A percentile compares a stretch with the other conserved stretches of the same genome.
phyloP scores from a whole-genome alignment of 495 filamentous ascomycete species.

The Haplographium delicatum region DNA sequence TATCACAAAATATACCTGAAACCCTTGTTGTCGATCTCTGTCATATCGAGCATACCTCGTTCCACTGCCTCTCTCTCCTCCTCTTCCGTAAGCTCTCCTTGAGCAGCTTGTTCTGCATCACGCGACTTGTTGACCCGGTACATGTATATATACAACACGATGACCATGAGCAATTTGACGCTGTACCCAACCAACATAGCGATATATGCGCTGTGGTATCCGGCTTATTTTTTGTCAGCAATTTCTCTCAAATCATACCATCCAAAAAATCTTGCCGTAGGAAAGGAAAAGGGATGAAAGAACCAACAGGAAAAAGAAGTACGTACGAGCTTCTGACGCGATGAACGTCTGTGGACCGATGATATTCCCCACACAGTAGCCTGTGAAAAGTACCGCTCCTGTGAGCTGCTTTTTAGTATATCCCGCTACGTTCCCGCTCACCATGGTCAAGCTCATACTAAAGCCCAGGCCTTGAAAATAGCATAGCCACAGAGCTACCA shows the following conservation, averaged over 20 bases:
- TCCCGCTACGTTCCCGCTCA: slow-evolving; percentile 23
- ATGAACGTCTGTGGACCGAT: slow-evolving; percentile 23
- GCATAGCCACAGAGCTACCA: slow-evolving; percentile 33
- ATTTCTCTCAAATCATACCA: too few relatives aligned
- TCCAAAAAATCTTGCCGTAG: too few relatives aligned
- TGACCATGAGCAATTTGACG: slow-evolving; percentile 48
- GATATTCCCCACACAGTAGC: slow-evolving; percentile 25
- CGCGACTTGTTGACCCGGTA: slow-evolving; percentile 52
- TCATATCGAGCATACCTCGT: slow-evolving; percentile 46
- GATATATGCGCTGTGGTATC: slow-evolving; percentile 34
- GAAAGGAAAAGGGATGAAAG: too few relatives aligned
- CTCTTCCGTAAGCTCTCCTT: slow-evolving; percentile 36
- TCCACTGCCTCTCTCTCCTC: slow-evolving; percentile 51
- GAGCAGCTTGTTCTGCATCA: slow-evolving; percentile 36
- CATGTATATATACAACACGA: slow-evolving; percentile 58
- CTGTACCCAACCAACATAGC: slow-evolving; percentile 29
- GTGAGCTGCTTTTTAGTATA: slow-evolving; percentile 25
- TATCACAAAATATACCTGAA: slow-evolving; percentile 13
- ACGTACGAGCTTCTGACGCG: slow-evolving; percentile 33
- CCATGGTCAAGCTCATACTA: slow-evolving; percentile 36
- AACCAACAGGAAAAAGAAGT: slow-evolving; percentile 33
- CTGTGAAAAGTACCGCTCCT: slow-evolving; percentile 18
- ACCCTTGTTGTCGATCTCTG: slow-evolving; percentile 23
- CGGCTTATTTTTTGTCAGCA: slow-evolving; percentile 8
- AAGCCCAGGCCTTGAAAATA: slow-evolving; percentile 32